Evolutionary conservation across 345 rosid species (phyloP).

Genomic region (Conringia planisiliqua): DNA sequence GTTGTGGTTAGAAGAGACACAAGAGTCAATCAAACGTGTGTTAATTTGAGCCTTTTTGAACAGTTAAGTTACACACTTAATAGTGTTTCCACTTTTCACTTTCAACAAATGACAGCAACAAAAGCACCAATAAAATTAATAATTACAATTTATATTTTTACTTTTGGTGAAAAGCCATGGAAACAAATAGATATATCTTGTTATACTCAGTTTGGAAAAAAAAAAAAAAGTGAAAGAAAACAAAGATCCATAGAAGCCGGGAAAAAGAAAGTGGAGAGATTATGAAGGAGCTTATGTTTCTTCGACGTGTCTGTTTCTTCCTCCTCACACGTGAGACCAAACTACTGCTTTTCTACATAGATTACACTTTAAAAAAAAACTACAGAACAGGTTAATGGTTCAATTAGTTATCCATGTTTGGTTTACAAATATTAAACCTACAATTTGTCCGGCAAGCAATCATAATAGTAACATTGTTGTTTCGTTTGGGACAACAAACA

Average conservation of each 20-base stretch:
- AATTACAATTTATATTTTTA: not conserved
- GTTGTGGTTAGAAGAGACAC: not conserved
- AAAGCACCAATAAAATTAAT: not conserved
- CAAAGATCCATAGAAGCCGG: conserved; percentile 5
- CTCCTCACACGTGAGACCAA: conserved; percentile 1
- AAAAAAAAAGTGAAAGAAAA: not conserved
- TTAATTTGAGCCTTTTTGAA: conserved; percentile 4
- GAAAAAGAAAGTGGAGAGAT: not conserved
- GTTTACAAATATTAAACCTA: conserved; percentile 6
- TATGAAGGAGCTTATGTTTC: not conserved
- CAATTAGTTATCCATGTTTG: not conserved
- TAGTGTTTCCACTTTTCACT: not conserved
- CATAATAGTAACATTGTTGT: conserved; percentile 7
- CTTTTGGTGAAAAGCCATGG: not conserved
- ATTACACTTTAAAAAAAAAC: not conserved
- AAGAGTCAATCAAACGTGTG: conserved; percentile 7
- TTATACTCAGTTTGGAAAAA: not conserved
- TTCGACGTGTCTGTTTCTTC: not conserved
- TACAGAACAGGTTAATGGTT: not conserved
- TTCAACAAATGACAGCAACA: not conserved
- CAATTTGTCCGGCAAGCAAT: not conserved
- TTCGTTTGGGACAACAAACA: conserved; percentile 11
- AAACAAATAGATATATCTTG: not conserved
- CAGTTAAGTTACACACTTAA: not conserved
- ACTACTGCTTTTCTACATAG: not conserved